Percentiles rank a stretch among this genome's conserved stretches.
phyloP scores from a whole-genome alignment of 2,329 filamentous ascomycete species.

The Aureobasidium vineae region DNA sequence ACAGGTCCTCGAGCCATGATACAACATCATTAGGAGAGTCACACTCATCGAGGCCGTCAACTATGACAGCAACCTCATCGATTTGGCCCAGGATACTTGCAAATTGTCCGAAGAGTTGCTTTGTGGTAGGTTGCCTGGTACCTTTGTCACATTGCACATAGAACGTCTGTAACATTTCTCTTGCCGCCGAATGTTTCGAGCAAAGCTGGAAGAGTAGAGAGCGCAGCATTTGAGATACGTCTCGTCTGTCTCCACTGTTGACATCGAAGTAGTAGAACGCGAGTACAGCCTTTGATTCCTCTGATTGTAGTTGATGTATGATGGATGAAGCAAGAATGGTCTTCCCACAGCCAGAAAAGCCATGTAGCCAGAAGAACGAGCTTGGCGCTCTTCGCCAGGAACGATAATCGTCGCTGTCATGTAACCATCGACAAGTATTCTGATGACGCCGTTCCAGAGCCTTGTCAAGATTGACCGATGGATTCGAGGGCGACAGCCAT shows the following conservation, averaged over 20 bases:
- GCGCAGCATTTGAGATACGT: not conserved
- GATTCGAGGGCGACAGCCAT: constrained; percentile 4
- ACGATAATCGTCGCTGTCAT: not conserved
- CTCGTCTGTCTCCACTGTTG: not conserved
- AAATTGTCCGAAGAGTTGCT: not conserved
- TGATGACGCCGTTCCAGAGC: not conserved
- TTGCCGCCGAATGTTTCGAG: too few species aligned
- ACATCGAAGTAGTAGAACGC: constrained; percentile 11
- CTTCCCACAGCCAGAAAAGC: constrained; percentile 24
- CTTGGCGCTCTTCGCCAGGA: not conserved
- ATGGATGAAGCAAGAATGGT: constrained; percentile 22
- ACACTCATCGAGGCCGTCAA: constrained; percentile 14
- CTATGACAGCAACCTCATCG: not conserved
- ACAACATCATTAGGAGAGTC: not conserved
- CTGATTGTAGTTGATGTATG: not conserved
- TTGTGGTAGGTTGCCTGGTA: not conserved
- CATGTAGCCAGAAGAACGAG: constrained; percentile 20
- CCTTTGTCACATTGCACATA: not conserved
- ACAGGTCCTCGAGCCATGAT: not conserved
- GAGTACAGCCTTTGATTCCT: not conserved
- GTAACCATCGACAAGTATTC: constrained; percentile 13
- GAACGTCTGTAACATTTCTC: not conserved
- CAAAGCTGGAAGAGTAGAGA: not conserved
- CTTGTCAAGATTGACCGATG: not conserved
- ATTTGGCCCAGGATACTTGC: not conserved